Base-by-base conservation (phyloP, 2,329 filamentous ascomycete genomes). In the Colletotrichum musicola region DNA sequence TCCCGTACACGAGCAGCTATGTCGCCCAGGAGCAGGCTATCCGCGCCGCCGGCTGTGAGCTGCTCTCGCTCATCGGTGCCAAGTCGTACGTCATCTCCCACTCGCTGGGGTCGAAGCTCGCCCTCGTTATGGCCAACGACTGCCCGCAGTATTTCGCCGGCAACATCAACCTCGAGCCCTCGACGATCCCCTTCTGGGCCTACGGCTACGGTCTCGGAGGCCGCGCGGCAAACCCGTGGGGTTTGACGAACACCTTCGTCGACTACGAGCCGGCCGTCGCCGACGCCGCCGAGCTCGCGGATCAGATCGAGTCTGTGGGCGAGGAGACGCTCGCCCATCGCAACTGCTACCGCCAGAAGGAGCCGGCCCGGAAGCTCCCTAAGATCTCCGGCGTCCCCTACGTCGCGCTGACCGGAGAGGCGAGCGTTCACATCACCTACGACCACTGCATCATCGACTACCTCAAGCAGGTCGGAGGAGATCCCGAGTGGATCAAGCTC, bases 391-490 rank as follows among this genome's bases (percentile, higher is more conserved):
- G 77, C 18, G 78, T 86, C 9, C 84, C 83, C 0, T 80, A 83
- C 6, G 74, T 88, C 14, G 74, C 86, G 16, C 74, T 85, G 22
- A 86, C 83, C 0, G 77, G 79, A 13, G 83, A 87, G 71, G 83
- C 85, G 9, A 83, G 81, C 30, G 86, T 82, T 54, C 85, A 88
- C 75, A 79, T 80, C 14, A 77, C 80, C 20, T 88, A 87, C 71
- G 86, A 88, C 67, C 81, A 86, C 72, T 87, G 84, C 71, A 86
- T 83, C 1, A 81, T 85, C n/a, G 73, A 77, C 44, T 88, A 82
- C 71, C 71, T 88, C 69, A 71, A 76, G 69, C 85, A 88, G 73
- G 84, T 80, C 13, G 84, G 84, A 2, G 81, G 81, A 4, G 73
- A 75, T 4, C 79, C 80, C 1, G 80, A 84, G 61, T 80, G 80